Conservation (phyloP, 2,329 filamentous ascomycete species). For the Sclerotinia borealis region DNA sequence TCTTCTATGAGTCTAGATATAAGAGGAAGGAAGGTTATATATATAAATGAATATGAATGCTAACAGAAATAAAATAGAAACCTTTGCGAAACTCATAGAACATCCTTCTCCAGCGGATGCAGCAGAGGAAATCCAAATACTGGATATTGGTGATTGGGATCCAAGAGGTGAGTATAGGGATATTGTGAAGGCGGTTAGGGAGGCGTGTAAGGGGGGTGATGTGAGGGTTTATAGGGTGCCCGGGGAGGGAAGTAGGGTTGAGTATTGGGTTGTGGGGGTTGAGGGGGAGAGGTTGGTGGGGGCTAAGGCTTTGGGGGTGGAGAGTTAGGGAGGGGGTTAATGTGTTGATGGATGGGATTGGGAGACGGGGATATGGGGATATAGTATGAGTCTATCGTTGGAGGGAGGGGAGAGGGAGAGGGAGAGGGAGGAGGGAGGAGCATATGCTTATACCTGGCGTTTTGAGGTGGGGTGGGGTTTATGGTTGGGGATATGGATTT, state of each 20-base stretch:
- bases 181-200: slow-evolving; percentile 62
- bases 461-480: background rate
- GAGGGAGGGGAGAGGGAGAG: no score
- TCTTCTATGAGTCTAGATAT: no score
- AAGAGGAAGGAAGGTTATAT: no score
- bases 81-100: slow-evolving; percentile 63
- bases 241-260: slow-evolving; percentile 55
- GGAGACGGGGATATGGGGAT: background rate
- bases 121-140: slow-evolving; percentile 49
- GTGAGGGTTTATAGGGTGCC: slow-evolving; percentile 70
- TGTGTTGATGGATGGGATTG: background rate
- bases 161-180: slow-evolving; percentile 60
- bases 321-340: background rate
- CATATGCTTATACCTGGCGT: background rate
- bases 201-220: slow-evolving; percentile 55
- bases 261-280: slow-evolving; percentile 74
- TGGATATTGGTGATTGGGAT: slow-evolving; percentile 69
- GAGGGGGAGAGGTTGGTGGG: slow-evolving; percentile 38
- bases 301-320: slow-evolving; percentile 4
- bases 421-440: background rate
- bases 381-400: no score
- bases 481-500: background rate
- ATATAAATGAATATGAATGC: background rate
- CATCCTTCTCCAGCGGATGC: slow-evolving; percentile 48
- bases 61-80: slow-evolving; percentile 41